A percentile compares a stretch with the other conserved stretches of the same genome.
Conservation (phyloP, 805 yeast species). For the Lipomyces spencermartinsiae region DNA sequence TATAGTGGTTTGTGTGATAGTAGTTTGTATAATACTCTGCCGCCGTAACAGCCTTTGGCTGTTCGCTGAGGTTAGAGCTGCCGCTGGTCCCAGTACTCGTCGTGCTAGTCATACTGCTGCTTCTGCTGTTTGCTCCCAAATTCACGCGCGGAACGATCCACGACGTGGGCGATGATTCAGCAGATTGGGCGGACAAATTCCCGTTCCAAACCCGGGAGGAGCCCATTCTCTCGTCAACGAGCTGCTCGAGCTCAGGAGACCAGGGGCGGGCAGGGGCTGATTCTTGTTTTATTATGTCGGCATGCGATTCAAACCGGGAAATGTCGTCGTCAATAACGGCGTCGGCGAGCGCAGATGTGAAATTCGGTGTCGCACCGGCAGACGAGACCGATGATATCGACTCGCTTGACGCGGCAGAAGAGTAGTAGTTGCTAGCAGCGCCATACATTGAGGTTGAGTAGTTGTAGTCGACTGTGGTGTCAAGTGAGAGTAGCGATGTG, state of each 20-base stretch:
- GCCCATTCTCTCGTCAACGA: constrained; percentile 6
- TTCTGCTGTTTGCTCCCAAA: background rate
- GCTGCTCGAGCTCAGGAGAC: constrained; percentile 9
- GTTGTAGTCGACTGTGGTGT: background rate
- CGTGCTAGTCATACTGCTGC: constrained; percentile 3
- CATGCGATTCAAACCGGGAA: background rate
- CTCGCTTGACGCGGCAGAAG: background rate
- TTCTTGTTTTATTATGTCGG: background rate
- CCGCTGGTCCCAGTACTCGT: background rate
- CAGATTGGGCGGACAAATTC: background rate
- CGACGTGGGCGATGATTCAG: background rate
- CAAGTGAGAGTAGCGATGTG: background rate
- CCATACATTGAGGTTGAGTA: background rate
- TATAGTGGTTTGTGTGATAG: background rate
- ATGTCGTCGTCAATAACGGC: background rate
- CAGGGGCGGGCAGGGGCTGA: background rate
- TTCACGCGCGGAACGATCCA: background rate
- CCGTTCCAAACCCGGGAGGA: constrained; percentile 1
- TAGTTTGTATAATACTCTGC: background rate
- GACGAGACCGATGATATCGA: background rate
- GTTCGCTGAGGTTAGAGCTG: background rate
- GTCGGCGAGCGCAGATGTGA: background rate
- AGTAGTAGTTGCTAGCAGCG: background rate
- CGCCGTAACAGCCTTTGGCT: background rate
- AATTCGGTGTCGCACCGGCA: background rate